Base-by-base conservation (phyloP, 495 filamentous ascomycete species). In the Penicillium macrosclerotiorum region DNA sequence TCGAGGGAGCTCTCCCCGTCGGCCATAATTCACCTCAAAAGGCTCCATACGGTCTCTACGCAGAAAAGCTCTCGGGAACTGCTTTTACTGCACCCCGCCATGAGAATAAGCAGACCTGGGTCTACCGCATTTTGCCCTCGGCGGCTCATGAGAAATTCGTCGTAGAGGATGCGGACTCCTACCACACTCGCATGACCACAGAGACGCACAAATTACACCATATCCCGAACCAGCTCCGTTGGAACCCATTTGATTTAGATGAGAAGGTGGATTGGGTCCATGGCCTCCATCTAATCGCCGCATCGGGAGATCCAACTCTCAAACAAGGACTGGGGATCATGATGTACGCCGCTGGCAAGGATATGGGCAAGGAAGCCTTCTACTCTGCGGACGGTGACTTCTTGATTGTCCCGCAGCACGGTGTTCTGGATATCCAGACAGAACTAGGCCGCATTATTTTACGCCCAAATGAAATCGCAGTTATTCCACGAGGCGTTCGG, bases 341-440 rank as follows among this genome's bases (percentile, higher is more conserved):
- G 55, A 78, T 93, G 33, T 96, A 86, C 57, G 84, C 88, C 0
- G 88, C 85, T 0, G 88, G 87, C 16, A 85, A 80, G 54, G 83
- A 86, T 46, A 96, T 96, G 90, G 75, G 74, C 31, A 73, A 81
- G 36, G 71, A 79, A 34, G 89, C 88, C 0, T 95, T 92, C 62
- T 95, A 92, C 67, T 89, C 84, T n/a, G 84, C 89, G 0, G 90
- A 96, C 57, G 90, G 90, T 0, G 90, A 96, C 65, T 82, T 94
- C 57, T 67, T 96, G 30, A 84, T 96, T 50, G 90, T 95, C 8
- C 77, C 82, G 0, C 89, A 95, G 61, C 83, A 91, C 53, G 90
- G 90, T 12, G 81, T 81, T 24, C 74, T 96, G 36, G 86, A 95
- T 55, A 88, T 96, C 42, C 84, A 86, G 54, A 91, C 90, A 0